Evolutionary conservation across 306 rosid species (phyloP), one percentile per base, ranked within the genome.

Genomic region (Astragalus glycyphyllos): DNA sequence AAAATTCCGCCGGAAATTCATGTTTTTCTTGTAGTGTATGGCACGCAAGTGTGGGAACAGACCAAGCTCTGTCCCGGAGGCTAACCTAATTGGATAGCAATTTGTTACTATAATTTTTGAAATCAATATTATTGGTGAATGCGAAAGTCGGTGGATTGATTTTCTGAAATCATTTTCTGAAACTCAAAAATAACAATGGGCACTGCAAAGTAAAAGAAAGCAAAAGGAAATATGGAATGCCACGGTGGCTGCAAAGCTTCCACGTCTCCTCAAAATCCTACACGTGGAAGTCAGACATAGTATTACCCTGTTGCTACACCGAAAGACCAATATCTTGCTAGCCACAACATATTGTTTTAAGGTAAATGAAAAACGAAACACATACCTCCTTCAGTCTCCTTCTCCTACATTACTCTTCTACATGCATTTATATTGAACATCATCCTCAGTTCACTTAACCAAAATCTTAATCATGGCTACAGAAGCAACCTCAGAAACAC

Each of bases 261-360:
- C 90, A 86, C 87, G 90, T 85, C 55, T 58, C 69, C 44, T 42
- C 6, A 3, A 7, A 11, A 16, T 1, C 9, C 23, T 20, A 59
- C 81, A 89, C 90, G 87, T 83, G 96, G 70, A 46, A 41, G 23
- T 45, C 55, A 12, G 7, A n/a, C 37, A 44, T 40, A 40, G 6
- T 11, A 31, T 14, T 6, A 16, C 56, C 67, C 29, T 41, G n/a
- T 70, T 50, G 11, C 7, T 47, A 35, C 77, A 26, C 74, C 72
- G 74, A 62, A 50, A 14, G 20, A 57, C 41, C 38, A 3, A 14
- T 13, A 60, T 5, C 23, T 57, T 40, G 7, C 11, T 11, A 50
- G 23, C 45, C 9, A 8, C n/a, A 48, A 38, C 42, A 38, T 4
- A 68, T 10, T 55, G 29, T n/a, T n/a, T n/a, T n/a, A n/a, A n/a